These are phyloP conservation scores for Rhinocladiella similis DNA, from an alignment of 2,329 filamentous ascomycete genomes.

Conservation along the genomic window DNA sequence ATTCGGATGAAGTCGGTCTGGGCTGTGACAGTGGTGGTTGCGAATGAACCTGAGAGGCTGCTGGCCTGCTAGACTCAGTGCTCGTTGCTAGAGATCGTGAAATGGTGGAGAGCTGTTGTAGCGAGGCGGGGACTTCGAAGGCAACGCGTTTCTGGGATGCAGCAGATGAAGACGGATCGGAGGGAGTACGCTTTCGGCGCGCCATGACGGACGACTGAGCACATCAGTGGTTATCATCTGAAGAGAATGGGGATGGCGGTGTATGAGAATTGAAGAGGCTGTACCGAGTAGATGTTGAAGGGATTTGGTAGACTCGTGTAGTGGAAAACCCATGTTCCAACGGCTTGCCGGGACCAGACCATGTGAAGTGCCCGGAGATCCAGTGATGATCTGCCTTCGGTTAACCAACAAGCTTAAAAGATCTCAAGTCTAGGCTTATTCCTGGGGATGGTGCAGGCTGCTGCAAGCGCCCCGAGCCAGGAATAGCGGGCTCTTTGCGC, in stretches of 20 bases:
- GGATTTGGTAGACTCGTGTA: neutral
- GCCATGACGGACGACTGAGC: conserved; percentile 15
- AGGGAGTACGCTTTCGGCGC: conserved; percentile 19
- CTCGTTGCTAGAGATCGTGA: conserved; percentile 20
- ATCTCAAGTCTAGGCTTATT: no score
- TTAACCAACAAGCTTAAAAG: no score
- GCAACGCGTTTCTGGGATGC: conserved; percentile 18
- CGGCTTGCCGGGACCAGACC: neutral
- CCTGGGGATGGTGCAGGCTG: no score
- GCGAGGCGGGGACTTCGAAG: conserved; percentile 27
- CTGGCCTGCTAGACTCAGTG: neutral
- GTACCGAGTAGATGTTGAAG: neutral
- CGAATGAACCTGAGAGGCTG: neutral
- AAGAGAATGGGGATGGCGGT: neutral
- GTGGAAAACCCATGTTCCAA: neutral
- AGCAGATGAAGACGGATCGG: conserved; percentile 10
- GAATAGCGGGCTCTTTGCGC: no score
- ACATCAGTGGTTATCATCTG: conserved; percentile 4
- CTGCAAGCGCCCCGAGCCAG: no score
- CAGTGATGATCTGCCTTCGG: no score
- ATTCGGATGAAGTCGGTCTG: conserved; percentile 7
- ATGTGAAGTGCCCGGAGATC: neutral
- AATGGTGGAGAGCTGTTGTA: conserved; percentile 23
- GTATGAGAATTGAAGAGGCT: neutral
- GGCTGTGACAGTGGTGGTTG: conserved; percentile 4